Evolutionary conservation across 176 grass and related monocot genomes (phyloP).

Genomic region (Rhipidocladum racemiflorum): DNA sequence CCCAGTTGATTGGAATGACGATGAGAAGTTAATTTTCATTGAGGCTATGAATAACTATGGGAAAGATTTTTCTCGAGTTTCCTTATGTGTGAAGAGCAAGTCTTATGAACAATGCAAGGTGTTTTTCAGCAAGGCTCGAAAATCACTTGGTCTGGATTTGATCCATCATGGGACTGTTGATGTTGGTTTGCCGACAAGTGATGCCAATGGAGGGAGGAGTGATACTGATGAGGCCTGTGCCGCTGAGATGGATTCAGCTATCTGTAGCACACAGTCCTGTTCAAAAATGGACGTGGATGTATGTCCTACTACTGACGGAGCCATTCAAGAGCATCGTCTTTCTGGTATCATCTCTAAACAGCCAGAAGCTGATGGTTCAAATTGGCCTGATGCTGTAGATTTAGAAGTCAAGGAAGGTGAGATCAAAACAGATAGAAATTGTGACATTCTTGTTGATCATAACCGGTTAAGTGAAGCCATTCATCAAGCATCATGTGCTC

Average conservation of each 20-base stretch:
- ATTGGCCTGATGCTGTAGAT: conserved; percentile 15
- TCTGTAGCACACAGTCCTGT: conserved; percentile 64
- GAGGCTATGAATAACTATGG: conserved; percentile 66
- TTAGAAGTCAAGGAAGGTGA: conserved; percentile 34
- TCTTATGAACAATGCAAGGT: conserved; percentile 86
- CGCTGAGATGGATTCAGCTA: conserved; percentile 63
- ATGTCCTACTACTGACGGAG: conserved; percentile 29
- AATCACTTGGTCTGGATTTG: conserved; percentile 73
- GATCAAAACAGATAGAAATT: conserved; percentile 31
- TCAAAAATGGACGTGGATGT: conserved; percentile 57
- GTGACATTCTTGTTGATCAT: conserved; percentile 19
- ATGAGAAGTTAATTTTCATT: conserved; percentile 78
- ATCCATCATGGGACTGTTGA: conserved; percentile 50
- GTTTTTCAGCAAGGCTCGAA: conserved; percentile 93
- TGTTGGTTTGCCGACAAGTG: conserved; percentile 36
- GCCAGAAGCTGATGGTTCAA: conserved; percentile 26
- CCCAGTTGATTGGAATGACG: conserved; percentile 74
- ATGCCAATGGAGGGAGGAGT: conserved; percentile 55
- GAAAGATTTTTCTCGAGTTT: conserved; percentile 74
- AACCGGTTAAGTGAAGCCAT: conserved; percentile 13
- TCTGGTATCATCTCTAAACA: background rate
- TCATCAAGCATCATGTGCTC: conserved; percentile 23
- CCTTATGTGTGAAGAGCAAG: conserved; percentile 64
- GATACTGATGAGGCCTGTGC: conserved; percentile 66
- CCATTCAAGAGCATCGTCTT: conserved; percentile 30